Conservation (phyloP, 345 rosid genomes). For the Physaria fendleri region DNA sequence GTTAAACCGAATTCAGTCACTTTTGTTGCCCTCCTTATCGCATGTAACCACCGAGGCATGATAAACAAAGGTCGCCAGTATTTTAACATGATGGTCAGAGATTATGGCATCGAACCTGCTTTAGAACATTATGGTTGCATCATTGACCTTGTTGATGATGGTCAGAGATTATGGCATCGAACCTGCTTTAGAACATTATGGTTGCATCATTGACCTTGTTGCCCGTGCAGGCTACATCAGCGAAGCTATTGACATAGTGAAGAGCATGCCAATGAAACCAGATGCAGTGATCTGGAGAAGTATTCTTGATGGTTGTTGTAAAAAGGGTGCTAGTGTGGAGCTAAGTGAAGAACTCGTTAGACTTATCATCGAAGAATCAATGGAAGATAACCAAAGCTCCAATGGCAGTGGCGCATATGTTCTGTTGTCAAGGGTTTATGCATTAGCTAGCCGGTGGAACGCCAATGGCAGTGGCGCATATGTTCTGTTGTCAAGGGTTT, state of each 20-base stretch:
- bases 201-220: slow-evolving; percentile 67
- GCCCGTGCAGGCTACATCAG: slow-evolving; percentile 66
- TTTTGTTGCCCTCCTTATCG: slow-evolving; percentile 56
- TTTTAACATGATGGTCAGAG: slow-evolving; percentile 56
- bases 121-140: slow-evolving; percentile 81
- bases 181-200: slow-evolving; percentile 73
- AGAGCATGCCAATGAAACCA: slow-evolving; percentile 63
- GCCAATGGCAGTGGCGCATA: slow-evolving; percentile 69
- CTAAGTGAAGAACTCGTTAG: slow-evolving; percentile 60
- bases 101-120: slow-evolving; percentile 52
- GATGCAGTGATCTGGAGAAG: slow-evolving; percentile 83
- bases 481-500: slow-evolving; percentile 66
- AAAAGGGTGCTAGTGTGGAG: slow-evolving; percentile 49
- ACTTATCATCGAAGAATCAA: slow-evolving; percentile 46
- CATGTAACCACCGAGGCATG: slow-evolving; percentile 66
- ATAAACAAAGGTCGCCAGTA: slow-evolving; percentile 49
- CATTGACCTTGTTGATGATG: slow-evolving; percentile 67
- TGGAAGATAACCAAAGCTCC: slow-evolving; percentile 17
- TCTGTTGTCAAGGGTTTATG: slow-evolving; percentile 66
- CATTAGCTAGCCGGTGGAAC: no score
- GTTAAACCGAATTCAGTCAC: slow-evolving; percentile 55
- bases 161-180: slow-evolving; percentile 41
- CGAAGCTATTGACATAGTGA: slow-evolving; percentile 59
- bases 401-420: slow-evolving; percentile 58
- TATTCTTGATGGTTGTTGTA: slow-evolving; percentile 75